Conservation (phyloP, 208 protist genomes). For the Wallacemonas sp. region DNA sequence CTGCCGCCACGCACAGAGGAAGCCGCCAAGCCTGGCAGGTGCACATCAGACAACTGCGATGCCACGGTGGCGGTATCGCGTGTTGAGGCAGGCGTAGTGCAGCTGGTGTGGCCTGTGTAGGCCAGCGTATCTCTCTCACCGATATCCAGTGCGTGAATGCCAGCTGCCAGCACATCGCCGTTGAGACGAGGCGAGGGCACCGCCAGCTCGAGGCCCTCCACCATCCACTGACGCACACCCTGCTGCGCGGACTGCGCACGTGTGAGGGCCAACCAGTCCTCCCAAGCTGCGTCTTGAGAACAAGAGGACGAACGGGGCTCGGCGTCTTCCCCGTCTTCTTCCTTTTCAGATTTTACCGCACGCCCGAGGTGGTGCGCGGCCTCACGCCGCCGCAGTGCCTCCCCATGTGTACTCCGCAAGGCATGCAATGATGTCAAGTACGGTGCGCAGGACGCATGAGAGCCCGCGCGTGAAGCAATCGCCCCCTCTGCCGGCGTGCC, state of each 20-base stretch:
- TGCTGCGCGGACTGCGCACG: neutral
- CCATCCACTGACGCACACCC: conserved; percentile 39
- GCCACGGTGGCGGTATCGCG: no score
- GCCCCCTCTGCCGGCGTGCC: no score
- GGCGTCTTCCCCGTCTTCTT: neutral
- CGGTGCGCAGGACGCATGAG: neutral
- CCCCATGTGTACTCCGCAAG: neutral
- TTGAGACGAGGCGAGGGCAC: conserved; percentile 38
- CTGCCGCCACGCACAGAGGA: neutral
- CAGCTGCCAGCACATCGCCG: conserved; percentile 50
- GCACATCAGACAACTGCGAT: no score
- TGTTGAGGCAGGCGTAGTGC: neutral
- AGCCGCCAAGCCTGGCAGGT: neutral
- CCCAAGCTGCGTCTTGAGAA: neutral
- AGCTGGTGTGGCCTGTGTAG: conserved; percentile 13
- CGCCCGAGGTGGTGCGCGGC: neutral
- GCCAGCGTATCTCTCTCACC: conserved; percentile 17
- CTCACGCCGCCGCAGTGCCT: neutral
- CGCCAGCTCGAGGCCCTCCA: conserved; percentile 28
- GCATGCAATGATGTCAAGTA: neutral
- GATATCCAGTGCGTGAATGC: conserved; percentile 35
- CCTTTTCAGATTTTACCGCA: neutral
- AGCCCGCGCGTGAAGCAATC: neutral
- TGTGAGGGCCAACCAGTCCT: neutral
- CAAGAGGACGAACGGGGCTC: no score